Evolutionary conservation across 768 basidiomycete genomes (phyloP).

Genomic region (Pleurotus tuoliensis): DNA sequence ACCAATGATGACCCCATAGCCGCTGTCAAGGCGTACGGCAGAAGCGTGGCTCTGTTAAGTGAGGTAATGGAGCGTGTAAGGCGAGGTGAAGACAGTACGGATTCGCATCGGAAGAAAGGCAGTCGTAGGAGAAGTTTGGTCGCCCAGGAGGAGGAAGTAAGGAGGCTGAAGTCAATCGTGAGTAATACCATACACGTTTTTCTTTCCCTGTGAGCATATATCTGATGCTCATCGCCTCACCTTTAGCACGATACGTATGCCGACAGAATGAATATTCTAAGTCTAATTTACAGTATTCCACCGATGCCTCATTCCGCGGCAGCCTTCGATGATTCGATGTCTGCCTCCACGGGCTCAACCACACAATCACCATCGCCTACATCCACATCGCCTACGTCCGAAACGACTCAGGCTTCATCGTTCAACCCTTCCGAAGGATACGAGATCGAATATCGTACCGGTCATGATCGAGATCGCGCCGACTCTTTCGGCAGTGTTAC

Average conservation of each 20-base stretch:
- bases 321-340: slow-evolving; percentile 24
- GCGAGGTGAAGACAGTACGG: slow-evolving; percentile 78
- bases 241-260: slow-evolving; percentile 90
- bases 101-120: slow-evolving; percentile 49
- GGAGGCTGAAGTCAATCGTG: slow-evolving; percentile 83
- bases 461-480: slow-evolving; percentile 24
- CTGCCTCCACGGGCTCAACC: slow-evolving; percentile 45
- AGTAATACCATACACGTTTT: slow-evolving; percentile 23
- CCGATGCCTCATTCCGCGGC: slow-evolving; percentile 62
- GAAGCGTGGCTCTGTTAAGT: slow-evolving; percentile 80
- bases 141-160: slow-evolving; percentile 90
- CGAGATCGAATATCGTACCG: slow-evolving; percentile 17
- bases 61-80: slow-evolving; percentile 92
- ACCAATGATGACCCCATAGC: slow-evolving; percentile 86
- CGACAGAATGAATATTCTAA: slow-evolving; percentile 90
- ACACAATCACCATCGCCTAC: slow-evolving; percentile 44
- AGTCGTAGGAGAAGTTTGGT: slow-evolving; percentile 73
- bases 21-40: slow-evolving; percentile 85
- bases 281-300: slow-evolving; percentile 84
- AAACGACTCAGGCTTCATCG: background rate
- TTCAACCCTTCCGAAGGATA: slow-evolving; percentile 28
- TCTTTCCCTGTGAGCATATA: background rate
- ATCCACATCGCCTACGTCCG: slow-evolving; percentile 44
- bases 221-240: background rate
- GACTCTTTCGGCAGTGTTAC: slow-evolving; percentile 26